Evolutionary conservation across 1,284 basidiomycete genomes (phyloP).

Genomic region (Vanrija pseudolonga): DNA sequence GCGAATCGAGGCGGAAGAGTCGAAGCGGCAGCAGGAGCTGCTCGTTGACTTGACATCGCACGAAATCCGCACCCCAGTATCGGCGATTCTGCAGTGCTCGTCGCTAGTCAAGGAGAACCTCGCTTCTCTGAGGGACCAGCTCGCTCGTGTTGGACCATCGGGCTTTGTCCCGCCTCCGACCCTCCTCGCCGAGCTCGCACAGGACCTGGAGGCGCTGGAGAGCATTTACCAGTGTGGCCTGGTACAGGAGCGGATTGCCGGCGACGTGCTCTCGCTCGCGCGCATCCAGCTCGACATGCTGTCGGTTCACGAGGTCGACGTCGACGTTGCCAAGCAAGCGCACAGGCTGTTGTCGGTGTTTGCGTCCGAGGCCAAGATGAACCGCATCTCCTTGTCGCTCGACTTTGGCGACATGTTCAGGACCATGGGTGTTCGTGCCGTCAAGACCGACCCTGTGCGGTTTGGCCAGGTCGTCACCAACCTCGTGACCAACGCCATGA

Average conservation of each 20-base stretch:
- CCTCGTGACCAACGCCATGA: constrained; percentile 28
- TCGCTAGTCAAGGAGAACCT: constrained; percentile 33
- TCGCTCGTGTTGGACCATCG: neutral
- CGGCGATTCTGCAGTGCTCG: constrained; percentile 33
- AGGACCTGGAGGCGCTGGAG: constrained; percentile 37
- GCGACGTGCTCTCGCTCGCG: constrained; percentile 49
- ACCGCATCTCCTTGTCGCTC: constrained; percentile 18
- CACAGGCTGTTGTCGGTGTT: constrained; percentile 24
- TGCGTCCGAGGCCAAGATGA: constrained; percentile 24
- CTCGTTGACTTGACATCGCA: constrained; percentile 36
- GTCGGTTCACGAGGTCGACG: constrained; percentile 26
- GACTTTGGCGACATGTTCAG: constrained; percentile 16
- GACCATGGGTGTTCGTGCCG: neutral
- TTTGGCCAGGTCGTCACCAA: constrained; percentile 36
- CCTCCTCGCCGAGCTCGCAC: constrained; percentile 33
- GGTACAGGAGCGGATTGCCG: constrained; percentile 50
- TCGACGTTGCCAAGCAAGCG: constrained; percentile 33
- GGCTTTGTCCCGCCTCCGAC: constrained; percentile 15
- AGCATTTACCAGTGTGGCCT: constrained; percentile 45
- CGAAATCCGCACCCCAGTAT: constrained; percentile 33
- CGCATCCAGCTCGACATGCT: constrained; percentile 46
- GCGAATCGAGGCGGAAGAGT: constrained; percentile 24
- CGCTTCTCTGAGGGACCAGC: constrained; percentile 17
- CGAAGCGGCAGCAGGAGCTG: constrained; percentile 30
- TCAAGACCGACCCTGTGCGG: constrained; percentile 36